Evolutionary conservation across 441 rosid genomes (phyloP).

Genomic region (Croton laevigatus): DNA sequence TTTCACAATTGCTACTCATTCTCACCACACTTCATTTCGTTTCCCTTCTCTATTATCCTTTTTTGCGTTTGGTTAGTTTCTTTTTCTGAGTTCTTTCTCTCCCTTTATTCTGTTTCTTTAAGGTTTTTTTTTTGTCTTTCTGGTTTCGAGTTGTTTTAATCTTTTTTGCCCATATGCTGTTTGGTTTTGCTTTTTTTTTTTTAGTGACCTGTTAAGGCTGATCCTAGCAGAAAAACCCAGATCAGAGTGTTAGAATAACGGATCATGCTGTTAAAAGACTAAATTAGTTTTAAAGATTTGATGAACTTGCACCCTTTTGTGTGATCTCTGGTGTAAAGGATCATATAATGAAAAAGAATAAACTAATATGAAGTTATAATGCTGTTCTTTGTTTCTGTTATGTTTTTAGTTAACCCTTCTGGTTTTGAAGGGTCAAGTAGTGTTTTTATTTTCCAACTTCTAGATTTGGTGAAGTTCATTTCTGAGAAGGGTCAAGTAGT

Average conservation of each 20-base stretch:
- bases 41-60: slow-evolving; percentile 6
- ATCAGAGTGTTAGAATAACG: background rate
- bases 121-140: background rate
- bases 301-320: background rate
- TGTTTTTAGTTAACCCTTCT: background rate
- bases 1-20: background rate
- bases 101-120: background rate
- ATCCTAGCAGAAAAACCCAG: background rate
- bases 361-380: background rate
- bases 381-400: background rate
- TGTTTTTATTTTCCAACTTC: background rate
- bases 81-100: background rate
- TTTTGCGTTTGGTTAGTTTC: slow-evolving; percentile 28
- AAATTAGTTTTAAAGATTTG: background rate
- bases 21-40: slow-evolving; percentile 18
- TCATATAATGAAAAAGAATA: background rate
- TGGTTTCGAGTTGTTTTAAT: background rate
- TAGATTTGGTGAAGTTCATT: background rate
- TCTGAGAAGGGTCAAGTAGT: background rate
- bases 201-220: background rate
- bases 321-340: background rate
- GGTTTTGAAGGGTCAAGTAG: background rate
- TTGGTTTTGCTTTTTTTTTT: background rate
- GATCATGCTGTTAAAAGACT: background rate
- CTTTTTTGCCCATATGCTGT: slow-evolving; percentile 1